A percentile compares a stretch with the other conserved stretches of the same genome.
These are phyloP conservation scores for Xylaria sp. DNA, from an alignment of 2,329 filamentous ascomycete species.

Conservation along the genomic window DNA sequence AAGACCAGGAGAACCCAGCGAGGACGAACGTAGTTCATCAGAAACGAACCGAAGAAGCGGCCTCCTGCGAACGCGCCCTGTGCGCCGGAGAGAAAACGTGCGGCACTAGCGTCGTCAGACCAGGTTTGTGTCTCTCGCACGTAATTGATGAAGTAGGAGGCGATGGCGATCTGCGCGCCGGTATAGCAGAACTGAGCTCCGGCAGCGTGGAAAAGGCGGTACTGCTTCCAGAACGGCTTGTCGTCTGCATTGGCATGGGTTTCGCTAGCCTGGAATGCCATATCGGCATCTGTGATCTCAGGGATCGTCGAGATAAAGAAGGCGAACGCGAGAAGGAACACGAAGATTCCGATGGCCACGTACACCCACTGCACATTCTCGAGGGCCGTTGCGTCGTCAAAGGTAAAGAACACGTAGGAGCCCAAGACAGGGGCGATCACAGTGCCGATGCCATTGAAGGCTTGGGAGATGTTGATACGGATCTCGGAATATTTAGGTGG, in stretches of 20 bases:
- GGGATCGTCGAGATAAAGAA: constrained; percentile 72
- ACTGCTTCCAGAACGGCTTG: constrained; percentile 72
- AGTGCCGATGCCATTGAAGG: constrained; percentile 77
- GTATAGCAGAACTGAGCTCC: constrained; percentile 81
- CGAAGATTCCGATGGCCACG: constrained; percentile 73
- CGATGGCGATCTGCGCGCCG: constrained; percentile 72
- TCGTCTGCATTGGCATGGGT: constrained; percentile 58
- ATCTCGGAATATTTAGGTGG: constrained; percentile 73
- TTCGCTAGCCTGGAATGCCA: constrained; percentile 62
- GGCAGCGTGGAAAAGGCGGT: constrained; percentile 76
- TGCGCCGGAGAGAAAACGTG: constrained; percentile 74
- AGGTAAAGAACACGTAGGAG: constrained; percentile 74
- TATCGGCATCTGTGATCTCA: constrained; percentile 74
- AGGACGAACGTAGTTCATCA: constrained; percentile 72
- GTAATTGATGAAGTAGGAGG: constrained; percentile 76
- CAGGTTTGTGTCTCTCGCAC: constrained; percentile 63
- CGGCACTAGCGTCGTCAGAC: constrained; percentile 57
- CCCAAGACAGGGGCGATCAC: constrained; percentile 76
- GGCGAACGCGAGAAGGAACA: constrained; percentile 67
- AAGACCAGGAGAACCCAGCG: constrained; percentile 72
- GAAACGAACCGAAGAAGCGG: constrained; percentile 67
- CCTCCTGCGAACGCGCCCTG: constrained; percentile 76
- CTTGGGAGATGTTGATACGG: constrained; percentile 77
- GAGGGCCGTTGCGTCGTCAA: constrained; percentile 61
- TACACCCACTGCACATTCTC: constrained; percentile 79